Conservation (phyloP, 495 filamentous ascomycete genomes). For the Penicillium pancosmium region DNA sequence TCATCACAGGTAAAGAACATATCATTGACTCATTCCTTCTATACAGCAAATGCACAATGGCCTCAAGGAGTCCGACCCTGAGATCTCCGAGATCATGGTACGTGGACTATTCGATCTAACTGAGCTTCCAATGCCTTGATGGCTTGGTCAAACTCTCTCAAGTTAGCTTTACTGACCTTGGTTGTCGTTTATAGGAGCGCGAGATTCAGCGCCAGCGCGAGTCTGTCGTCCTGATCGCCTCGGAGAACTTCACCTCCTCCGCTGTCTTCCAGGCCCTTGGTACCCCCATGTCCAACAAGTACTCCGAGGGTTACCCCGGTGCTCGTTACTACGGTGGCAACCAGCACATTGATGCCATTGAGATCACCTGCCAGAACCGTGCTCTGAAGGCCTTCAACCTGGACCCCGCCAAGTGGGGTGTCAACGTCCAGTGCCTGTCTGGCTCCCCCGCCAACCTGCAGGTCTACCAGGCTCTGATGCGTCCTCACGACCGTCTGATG, state of each 20-base stretch:
- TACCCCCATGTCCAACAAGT: conserved; percentile 99
- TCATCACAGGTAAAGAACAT: conserved; percentile 3
- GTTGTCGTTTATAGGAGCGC: conserved; percentile 62
- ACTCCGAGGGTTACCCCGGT: conserved; percentile 97
- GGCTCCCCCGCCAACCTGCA: conserved; percentile 93
- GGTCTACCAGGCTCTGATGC: conserved; percentile 99
- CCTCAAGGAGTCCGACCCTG: conserved; percentile 82
- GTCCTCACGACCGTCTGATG: conserved; percentile 94
- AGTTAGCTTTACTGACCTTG: conserved; percentile 13
- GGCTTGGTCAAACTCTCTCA: not conserved
- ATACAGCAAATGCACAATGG: conserved; percentile 85
- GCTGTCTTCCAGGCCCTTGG: conserved; percentile 95
- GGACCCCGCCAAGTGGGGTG: conserved; percentile 89
- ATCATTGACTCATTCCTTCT: conserved; percentile 52
- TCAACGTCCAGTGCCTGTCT: conserved; percentile 96
- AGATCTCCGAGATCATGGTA: conserved; percentile 95
- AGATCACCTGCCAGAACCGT: conserved; percentile 93
- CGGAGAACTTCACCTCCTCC: conserved; percentile 98
- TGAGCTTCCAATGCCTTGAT: not conserved
- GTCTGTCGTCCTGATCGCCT: conserved; percentile 98
- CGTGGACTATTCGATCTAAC: conserved; percentile 54
- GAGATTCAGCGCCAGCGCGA: conserved; percentile 98
- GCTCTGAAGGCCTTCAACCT: conserved; percentile 91
- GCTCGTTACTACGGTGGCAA: conserved; percentile 99
- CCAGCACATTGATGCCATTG: conserved; percentile 96